Percentiles rank a stretch among this genome's conserved stretches.
Evolutionary conservation across 2,329 filamentous ascomycete genomes (phyloP).

Genomic region (Penicillium brasilianum): DNA sequence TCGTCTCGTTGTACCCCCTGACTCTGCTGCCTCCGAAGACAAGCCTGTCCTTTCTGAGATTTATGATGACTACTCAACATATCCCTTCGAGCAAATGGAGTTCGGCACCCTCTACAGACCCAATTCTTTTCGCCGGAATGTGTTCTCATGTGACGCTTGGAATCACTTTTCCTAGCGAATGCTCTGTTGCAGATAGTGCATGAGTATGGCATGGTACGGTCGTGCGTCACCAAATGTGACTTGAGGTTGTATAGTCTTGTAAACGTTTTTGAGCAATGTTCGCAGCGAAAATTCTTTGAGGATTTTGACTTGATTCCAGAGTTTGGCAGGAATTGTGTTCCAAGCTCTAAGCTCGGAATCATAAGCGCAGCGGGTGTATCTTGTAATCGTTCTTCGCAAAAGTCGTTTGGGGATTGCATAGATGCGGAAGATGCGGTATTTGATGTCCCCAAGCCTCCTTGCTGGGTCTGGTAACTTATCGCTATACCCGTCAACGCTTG

Average conservation of each 20-base stretch:
- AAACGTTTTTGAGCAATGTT: background rate
- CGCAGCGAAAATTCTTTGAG: background rate
- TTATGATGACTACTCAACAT: conserved; percentile 2
- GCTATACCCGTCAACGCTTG: background rate
- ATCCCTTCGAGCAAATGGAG: background rate
- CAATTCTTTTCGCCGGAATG: conserved; percentile 1
- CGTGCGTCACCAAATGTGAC: background rate
- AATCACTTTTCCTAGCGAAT: conserved; percentile 2
- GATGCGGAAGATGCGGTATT: background rate
- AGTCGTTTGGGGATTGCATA: too few species aligned
- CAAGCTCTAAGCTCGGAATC: background rate
- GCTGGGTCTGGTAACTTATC: background rate
- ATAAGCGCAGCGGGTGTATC: background rate
- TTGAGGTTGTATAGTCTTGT: background rate
- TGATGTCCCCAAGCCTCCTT: background rate
- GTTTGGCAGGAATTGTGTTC: background rate
- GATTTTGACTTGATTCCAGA: too few species aligned
- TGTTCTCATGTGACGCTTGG: conserved; percentile 5
- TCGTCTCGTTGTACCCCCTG: background rate
- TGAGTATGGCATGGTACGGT: background rate
- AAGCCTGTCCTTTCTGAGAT: background rate
- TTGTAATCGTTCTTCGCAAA: background rate
- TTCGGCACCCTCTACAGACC: background rate
- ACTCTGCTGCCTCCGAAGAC: background rate
- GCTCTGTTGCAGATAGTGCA: background rate